These are phyloP conservation scores for Ascobolus immersus DNA, from an alignment of 495 filamentous ascomycete genomes.

Conservation along the genomic window DNA sequence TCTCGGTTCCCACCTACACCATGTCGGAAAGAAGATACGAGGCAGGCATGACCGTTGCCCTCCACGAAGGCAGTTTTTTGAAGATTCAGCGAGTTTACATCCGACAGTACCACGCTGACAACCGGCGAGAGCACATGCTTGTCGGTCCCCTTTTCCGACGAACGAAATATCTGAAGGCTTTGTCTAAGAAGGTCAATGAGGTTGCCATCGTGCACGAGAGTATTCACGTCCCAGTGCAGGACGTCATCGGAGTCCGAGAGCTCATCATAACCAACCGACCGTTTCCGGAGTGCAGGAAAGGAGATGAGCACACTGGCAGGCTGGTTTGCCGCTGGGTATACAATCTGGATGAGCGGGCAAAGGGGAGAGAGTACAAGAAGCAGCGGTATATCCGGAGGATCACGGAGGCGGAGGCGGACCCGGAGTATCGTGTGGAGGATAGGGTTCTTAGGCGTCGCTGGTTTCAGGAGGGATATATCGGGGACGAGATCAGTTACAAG, in stretches of 20 bases:
- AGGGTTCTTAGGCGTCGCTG: constrained; percentile 7
- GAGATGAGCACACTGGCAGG: background rate
- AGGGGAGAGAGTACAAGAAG: constrained; percentile 7
- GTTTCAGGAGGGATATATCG: too few relatives aligned
- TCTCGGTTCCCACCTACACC: too few relatives aligned
- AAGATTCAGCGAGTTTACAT: too few relatives aligned
- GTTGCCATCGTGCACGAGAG: constrained; percentile 9
- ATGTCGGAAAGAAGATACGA: too few relatives aligned
- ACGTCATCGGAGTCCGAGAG: constrained; percentile 7
- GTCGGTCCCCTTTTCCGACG: background rate
- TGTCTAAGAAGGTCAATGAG: constrained; percentile 11
- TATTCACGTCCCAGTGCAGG: constrained; percentile 2
- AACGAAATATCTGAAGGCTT: background rate
- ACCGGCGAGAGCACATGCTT: too few relatives aligned
- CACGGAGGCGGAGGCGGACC: constrained; percentile 12
- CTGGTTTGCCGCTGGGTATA: constrained; percentile 6
- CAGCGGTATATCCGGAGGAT: constrained; percentile 12
- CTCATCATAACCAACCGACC: constrained; percentile 14
- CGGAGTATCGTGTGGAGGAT: constrained; percentile 9
- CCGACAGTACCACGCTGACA: too few relatives aligned
- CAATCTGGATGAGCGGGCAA: constrained; percentile 7
- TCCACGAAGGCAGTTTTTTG: too few relatives aligned
- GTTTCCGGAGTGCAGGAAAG: constrained; percentile 4
- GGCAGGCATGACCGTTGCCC: too few relatives aligned
- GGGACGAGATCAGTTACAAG: too few relatives aligned